Base-by-base conservation (phyloP, 208 protist species). In the Zelonia costaricensis region DNA sequence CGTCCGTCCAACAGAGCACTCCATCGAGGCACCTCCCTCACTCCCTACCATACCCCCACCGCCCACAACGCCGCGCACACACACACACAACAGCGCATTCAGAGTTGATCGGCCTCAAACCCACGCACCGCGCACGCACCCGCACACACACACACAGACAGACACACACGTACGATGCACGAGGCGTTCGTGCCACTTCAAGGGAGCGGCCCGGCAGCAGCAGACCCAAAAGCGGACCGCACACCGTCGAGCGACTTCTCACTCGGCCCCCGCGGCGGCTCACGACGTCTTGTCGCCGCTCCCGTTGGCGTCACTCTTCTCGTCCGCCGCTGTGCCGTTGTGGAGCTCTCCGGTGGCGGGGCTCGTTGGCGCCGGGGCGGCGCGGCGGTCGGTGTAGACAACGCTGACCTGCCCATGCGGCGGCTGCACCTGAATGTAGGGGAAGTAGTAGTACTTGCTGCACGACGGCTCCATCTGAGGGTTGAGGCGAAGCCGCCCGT, bases 361-460 rank as follows among this genome's bases (percentile, higher is more conserved):
- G 33, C 80, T 80, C 40, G 78, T 54, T n/a, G 70, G 53, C 4
- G 57, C 47, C 2, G 86, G 84, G 23, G 84, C 63, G 1, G 68
- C 72, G 12, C 78, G 69, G 38, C 78, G 80, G 57, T 93, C 86
- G 9, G 86, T 82, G 71, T 92, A 88, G 25, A 96, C 78, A 15
- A 94, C 78, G 16, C 74, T 74, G 18, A 96, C 91, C 70, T 96
- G 87, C 4, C 91, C 91, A 62, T 96, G 80, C 8, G 91, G 91
- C 2, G 87, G 91, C 42, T 93, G 84, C 13, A 96, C 86, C 46
- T 96, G 91, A 36, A 96, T 88, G 56, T 86, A 96, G 4, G 91
- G 91, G 63, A 94, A 96, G 80, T 96, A 96, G 76, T 91, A 94
- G 71, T 94, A 91, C 74, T 92, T 93, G 51, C 86, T 91, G 67